These are phyloP conservation scores for Apiotrichum gracile DNA, from an alignment of 1,284 basidiomycete genomes.

Conservation along the genomic window DNA sequence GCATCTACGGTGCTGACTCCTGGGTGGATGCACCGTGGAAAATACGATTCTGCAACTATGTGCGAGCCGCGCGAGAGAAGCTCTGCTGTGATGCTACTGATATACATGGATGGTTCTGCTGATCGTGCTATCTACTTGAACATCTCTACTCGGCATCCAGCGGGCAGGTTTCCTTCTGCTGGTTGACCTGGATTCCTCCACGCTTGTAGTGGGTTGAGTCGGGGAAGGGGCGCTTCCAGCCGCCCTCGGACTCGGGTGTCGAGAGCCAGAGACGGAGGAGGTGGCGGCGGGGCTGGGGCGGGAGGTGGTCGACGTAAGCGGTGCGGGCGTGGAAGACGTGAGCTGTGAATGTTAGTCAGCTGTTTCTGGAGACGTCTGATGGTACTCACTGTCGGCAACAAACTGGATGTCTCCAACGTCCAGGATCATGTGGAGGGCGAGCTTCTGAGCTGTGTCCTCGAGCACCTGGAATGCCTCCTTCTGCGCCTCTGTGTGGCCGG, in stretches of 20 bases:
- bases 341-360: background rate
- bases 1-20: no score
- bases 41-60: no score
- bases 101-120: no score
- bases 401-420: constrained; percentile 46
- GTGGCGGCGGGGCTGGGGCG: constrained; percentile 43
- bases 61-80: no score
- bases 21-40: no score
- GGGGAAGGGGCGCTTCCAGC: constrained; percentile 44
- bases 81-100: no score
- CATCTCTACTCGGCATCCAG: constrained; percentile 44
- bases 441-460: constrained; percentile 44
- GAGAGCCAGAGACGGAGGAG: constrained; percentile 48
- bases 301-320: constrained; percentile 45
- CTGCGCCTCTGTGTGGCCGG: constrained; percentile 34
- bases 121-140: no score
- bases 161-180: constrained; percentile 42
- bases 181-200: constrained; percentile 43
- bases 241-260: constrained; percentile 41
- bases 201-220: constrained; percentile 41
- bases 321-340: constrained; percentile 48
- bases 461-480: constrained; percentile 45
- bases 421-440: constrained; percentile 47
- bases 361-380: no score
- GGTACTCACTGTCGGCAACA: constrained; percentile 24